Conservation (phyloP, 768 basidiomycete species). For the Neoboletus magnificus region DNA sequence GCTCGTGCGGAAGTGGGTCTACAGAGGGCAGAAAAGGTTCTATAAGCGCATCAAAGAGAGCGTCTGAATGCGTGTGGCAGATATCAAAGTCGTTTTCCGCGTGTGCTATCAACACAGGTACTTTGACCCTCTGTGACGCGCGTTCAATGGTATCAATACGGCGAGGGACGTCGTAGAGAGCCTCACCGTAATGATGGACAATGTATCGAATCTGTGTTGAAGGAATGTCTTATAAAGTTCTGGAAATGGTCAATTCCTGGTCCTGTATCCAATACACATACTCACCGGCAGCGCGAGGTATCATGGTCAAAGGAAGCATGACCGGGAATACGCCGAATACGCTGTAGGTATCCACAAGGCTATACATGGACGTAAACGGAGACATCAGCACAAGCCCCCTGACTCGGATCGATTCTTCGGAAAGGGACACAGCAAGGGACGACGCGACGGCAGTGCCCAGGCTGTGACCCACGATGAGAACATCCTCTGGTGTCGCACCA, state of each 20-base stretch:
- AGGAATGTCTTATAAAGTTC: conserved; percentile 54
- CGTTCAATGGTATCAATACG: not conserved
- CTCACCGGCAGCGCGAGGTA: conserved; percentile 65
- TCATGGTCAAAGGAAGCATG: conserved; percentile 60
- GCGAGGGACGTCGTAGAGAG: not conserved
- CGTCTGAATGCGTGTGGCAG: conserved; percentile 61
- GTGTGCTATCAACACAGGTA: conserved; percentile 70
- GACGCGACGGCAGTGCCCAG: conserved; percentile 80
- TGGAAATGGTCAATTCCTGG: conserved; percentile 22
- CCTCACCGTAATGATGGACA: conserved; percentile 57
- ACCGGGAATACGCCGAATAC: conserved; percentile 67
- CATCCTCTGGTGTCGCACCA: conserved; percentile 53
- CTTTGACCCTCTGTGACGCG: conserved; percentile 53
- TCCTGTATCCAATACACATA: conserved; percentile 2
- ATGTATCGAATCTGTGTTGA: conserved; percentile 59
- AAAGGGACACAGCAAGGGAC: conserved; percentile 46
- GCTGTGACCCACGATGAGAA: conserved; percentile 83
- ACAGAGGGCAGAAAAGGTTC: conserved; percentile 57
- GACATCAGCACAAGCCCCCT: conserved; percentile 50
- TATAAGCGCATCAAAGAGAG: conserved; percentile 65
- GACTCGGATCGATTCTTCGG: conserved; percentile 39
- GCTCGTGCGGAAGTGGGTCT: conserved; percentile 35
- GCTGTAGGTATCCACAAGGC: conserved; percentile 64
- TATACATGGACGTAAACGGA: conserved; percentile 57
- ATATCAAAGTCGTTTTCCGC: conserved; percentile 75